Evolutionary conservation across 148 eudicot genomes (phyloP).

Genomic region (Rhododendron williamsianum): DNA sequence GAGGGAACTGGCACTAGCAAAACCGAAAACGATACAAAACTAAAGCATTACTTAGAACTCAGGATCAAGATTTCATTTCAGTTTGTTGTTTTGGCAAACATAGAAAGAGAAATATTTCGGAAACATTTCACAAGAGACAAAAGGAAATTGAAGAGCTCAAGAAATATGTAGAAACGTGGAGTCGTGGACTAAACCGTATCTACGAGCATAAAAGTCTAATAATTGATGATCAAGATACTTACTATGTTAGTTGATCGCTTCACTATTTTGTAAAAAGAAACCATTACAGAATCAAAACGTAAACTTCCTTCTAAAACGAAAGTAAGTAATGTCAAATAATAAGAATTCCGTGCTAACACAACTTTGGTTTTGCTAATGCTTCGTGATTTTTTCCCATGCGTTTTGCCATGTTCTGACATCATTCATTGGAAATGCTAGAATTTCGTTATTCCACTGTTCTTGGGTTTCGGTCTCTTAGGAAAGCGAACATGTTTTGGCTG

Average conservation of each 20-base stretch:
- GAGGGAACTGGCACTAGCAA: slow-evolving; percentile 52
- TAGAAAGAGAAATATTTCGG: background rate
- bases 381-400: background rate
- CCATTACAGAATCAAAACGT: background rate
- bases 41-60: background rate
- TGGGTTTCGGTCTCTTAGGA: background rate
- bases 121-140: background rate
- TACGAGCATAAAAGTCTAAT: background rate
- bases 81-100: background rate
- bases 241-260: background rate
- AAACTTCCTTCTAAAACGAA: background rate
- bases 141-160: background rate
- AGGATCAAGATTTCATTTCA: background rate
- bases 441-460: background rate
- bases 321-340: background rate
- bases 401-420: background rate
- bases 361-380: background rate
- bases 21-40: slow-evolving; percentile 11
- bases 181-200: background rate
- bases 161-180: background rate
- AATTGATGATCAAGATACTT: background rate
- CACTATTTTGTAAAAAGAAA: background rate
- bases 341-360: background rate
- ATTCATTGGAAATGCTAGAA: background rate
- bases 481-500: background rate